Evolutionary conservation across 768 basidiomycete species (phyloP).

Genomic region (Daedalea quercina): DNA sequence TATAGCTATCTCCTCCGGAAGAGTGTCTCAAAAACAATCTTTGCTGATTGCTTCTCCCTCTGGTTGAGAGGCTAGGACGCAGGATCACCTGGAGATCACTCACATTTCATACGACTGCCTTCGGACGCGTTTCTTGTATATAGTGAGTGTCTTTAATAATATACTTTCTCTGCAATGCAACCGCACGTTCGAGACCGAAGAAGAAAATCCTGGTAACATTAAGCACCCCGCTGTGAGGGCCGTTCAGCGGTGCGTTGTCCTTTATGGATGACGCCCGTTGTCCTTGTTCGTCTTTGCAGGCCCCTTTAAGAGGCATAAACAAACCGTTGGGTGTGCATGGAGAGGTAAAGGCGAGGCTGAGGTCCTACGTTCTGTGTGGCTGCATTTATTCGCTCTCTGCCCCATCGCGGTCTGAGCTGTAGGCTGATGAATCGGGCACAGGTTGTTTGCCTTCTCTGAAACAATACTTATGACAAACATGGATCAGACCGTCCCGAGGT

Average conservation of each 20-base stretch:
- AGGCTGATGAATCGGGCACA: no score
- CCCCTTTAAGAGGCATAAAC: neutral
- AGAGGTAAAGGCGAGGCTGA: slow-evolving; percentile 90
- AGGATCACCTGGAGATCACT: slow-evolving; percentile 85
- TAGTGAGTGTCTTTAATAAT: slow-evolving; percentile 6
- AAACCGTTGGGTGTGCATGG: slow-evolving; percentile 58
- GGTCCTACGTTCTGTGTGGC: slow-evolving; percentile 18
- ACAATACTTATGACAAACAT: neutral
- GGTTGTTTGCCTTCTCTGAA: no score
- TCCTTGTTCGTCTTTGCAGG: slow-evolving; percentile 12
- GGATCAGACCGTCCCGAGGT: neutral
- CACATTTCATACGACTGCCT: slow-evolving; percentile 35
- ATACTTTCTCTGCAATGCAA: neutral
- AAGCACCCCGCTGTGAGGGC: slow-evolving; percentile 57
- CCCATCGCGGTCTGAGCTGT: no score
- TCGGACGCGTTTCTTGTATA: slow-evolving; percentile 7
- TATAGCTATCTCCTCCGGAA: slow-evolving; percentile 38
- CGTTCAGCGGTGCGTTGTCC: slow-evolving; percentile 25
- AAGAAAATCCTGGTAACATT: slow-evolving; percentile 88
- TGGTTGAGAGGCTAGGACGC: slow-evolving; percentile 88
- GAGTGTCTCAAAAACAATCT: slow-evolving; percentile 84
- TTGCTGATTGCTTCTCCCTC: slow-evolving; percentile 84
- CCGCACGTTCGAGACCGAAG: slow-evolving; percentile 37
- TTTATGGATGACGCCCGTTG: slow-evolving; percentile 12
- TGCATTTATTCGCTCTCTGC: no score